These are phyloP conservation scores for Penicillium sp. DNA, from an alignment of 2,329 filamentous ascomycete genomes.

Conservation along the genomic window DNA sequence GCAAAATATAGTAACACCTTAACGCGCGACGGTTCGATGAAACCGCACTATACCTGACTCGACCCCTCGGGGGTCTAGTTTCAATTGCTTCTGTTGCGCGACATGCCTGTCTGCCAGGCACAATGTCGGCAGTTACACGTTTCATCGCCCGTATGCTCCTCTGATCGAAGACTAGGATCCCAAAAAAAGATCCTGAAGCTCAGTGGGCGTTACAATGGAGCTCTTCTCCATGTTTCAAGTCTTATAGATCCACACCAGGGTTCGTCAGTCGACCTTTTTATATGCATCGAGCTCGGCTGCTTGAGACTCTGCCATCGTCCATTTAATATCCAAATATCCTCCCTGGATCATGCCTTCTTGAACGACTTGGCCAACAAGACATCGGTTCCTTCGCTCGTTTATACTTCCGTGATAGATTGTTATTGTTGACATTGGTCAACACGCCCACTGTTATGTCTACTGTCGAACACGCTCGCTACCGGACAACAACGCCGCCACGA, in stretches of 20 bases:
- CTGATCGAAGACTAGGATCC: conserved; percentile 26
- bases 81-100: conserved; percentile 28
- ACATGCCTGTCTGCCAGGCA: conserved; percentile 17
- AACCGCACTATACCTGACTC: conserved; percentile 28
- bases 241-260: conserved; percentile 29
- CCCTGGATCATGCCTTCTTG: conserved; percentile 20
- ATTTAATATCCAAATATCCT: conserved; percentile 42
- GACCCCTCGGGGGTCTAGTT: conserved; percentile 18
- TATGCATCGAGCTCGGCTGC: conserved; percentile 20
- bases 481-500: conserved; percentile 45
- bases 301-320: conserved; percentile 23
- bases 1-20: conserved; percentile 43
- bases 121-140: conserved; percentile 27
- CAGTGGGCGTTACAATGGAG: conserved; percentile 33
- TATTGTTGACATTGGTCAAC: conserved; percentile 18
- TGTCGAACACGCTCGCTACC: conserved; percentile 42
- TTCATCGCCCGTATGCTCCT: conserved; percentile 23
- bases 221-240: conserved; percentile 41
- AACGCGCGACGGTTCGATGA: conserved; percentile 40
- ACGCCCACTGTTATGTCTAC: conserved; percentile 41
- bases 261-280: conserved; percentile 28
- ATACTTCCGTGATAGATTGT: conserved; percentile 12
- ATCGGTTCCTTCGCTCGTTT: conserved; percentile 18
- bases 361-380: conserved; percentile 10
- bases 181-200: conserved; percentile 28